Evolutionary conservation across 306 rosid genomes (phyloP).

Genomic region (Mimosa pudica): DNA sequence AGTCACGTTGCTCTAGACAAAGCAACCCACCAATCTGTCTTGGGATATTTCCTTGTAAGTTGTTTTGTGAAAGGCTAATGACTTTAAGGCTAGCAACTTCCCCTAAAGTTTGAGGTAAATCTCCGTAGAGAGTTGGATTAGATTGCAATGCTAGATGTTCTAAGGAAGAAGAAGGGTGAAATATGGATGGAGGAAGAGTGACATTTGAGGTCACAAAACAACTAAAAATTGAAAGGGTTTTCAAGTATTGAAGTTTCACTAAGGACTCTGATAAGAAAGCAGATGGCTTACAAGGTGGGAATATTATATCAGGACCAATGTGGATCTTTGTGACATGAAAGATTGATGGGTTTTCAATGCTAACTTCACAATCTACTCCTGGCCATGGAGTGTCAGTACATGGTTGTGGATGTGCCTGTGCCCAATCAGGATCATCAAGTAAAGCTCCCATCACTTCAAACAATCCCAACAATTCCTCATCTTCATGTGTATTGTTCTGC

Average conservation of each 20-base stretch:
- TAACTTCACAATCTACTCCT: conserved; percentile 62
- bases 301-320: conserved; percentile 59
- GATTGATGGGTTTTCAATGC: conserved; percentile 42
- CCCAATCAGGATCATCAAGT: conserved; percentile 57
- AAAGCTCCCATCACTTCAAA: conserved; percentile 60
- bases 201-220: conserved; percentile 53
- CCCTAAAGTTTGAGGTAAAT: conserved; percentile 49
- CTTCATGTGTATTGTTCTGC: conserved; percentile 24
- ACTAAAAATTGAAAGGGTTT: conserved; percentile 64
- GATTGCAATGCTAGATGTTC: conserved; percentile 58
- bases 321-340: conserved; percentile 73
- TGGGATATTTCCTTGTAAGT: conserved; percentile 54
- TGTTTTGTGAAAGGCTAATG: conserved; percentile 60
- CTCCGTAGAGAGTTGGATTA: conserved; percentile 59
- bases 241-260: conserved; percentile 56
- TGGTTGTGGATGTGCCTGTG: conserved; percentile 57
- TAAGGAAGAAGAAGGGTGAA: conserved; percentile 51
- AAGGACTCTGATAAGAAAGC: conserved; percentile 55
- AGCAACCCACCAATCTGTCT: conserved; percentile 47
- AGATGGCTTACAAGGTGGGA: conserved; percentile 62
- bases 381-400: conserved; percentile 78
- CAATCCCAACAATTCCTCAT: conserved; percentile 59
- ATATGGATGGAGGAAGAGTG: conserved; percentile 49
- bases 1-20: conserved; percentile 58
- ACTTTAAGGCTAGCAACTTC: conserved; percentile 49